phyloP scores from a whole-genome alignment of 2,329 filamentous ascomycete species.

The Gnomoniopsis smithogilvyi region DNA sequence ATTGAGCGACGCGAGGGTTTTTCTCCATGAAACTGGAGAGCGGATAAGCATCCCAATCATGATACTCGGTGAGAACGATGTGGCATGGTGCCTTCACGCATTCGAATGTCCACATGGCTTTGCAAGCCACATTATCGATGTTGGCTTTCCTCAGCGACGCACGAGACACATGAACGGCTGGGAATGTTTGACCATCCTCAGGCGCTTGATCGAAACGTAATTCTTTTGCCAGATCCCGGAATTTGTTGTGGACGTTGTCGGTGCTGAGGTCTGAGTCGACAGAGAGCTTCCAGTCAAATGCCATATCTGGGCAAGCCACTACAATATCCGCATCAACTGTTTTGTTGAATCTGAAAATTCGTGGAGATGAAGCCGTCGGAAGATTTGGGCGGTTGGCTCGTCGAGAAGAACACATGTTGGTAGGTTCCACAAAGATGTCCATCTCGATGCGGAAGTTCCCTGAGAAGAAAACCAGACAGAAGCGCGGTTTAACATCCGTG shows the following conservation, averaged over 20 bases:
- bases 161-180: background rate
- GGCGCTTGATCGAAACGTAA: conserved; percentile 22
- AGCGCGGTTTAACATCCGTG: conserved; percentile 13
- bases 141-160: conserved; percentile 8
- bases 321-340: conserved; percentile 22
- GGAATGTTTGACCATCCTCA: conserved; percentile 4
- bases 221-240: conserved; percentile 22
- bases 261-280: conserved; percentile 25
- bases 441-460: conserved; percentile 22
- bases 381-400: background rate
- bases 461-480: conserved; percentile 18
- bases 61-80: conserved; percentile 33
- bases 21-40: background rate
- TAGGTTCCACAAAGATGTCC: conserved; percentile 9
- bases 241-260: conserved; percentile 22
- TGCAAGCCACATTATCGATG: conserved; percentile 29
- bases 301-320: conserved; percentile 30
- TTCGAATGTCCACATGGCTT: conserved; percentile 30
- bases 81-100: conserved; percentile 29
- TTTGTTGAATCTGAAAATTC: conserved; percentile 2
- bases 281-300: conserved; percentile 36
- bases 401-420: background rate
- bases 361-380: background rate
- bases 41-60: conserved; percentile 25
- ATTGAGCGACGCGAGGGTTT: background rate